phyloP scores from a whole-genome alignment of 2,329 filamentous ascomycete genomes.

The Fusarium nurragi region DNA sequence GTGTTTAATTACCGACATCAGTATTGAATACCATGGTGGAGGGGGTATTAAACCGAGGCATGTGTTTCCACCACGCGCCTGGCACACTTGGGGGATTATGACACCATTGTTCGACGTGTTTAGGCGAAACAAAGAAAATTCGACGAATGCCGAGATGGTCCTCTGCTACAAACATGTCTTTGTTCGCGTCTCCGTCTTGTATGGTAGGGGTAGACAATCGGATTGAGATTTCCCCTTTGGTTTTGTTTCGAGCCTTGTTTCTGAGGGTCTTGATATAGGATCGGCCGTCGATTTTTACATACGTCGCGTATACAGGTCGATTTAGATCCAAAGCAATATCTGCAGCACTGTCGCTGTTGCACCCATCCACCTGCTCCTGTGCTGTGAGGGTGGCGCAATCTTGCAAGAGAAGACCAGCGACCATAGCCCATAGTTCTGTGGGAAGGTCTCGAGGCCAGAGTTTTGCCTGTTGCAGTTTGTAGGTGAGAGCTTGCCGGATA shows the following conservation, averaged over 20 bases:
- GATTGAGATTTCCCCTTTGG: neutral
- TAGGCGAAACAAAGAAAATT: slow-evolving; percentile 14
- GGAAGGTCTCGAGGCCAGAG: slow-evolving; percentile 14
- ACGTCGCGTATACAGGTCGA: slow-evolving; percentile 7
- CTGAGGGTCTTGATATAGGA: slow-evolving; percentile 12
- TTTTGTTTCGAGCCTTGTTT: slow-evolving; percentile 1
- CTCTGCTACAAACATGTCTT: slow-evolving; percentile 18
- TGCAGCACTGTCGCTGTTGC: neutral
- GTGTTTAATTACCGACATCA: neutral
- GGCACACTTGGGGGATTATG: neutral
- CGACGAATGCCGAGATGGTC: slow-evolving; percentile 16
- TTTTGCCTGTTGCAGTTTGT: neutral
- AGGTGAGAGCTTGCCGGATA: slow-evolving; percentile 6
- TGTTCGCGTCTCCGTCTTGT: neutral
- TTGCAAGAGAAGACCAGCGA: slow-evolving; percentile 6
- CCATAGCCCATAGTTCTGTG: slow-evolving; percentile 11
- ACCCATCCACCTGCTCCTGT: slow-evolving; percentile 8
- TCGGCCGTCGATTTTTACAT: slow-evolving; percentile 14
- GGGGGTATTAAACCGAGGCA: neutral
- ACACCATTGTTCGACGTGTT: slow-evolving; percentile 12
- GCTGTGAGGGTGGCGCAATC: slow-evolving; percentile 4
- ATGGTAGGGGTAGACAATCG: neutral
- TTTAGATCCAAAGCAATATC: neutral
- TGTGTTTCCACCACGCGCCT: neutral
- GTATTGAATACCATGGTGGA: neutral